These are phyloP conservation scores for Stellera chamaejasme DNA, from an alignment of 345 rosid species.

Conservation along the genomic window DNA sequence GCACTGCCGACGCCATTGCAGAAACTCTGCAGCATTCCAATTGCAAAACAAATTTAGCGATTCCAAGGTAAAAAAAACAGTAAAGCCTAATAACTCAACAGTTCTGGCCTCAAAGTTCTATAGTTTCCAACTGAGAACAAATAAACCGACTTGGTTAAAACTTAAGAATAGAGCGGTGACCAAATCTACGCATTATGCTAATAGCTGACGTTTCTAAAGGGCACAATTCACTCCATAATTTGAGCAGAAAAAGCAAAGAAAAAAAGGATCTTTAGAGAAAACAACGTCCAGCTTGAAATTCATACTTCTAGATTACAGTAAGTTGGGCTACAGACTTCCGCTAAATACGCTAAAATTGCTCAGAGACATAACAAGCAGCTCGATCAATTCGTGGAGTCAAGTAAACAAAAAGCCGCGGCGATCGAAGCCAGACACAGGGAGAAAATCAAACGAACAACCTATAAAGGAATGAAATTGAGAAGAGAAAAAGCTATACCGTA, in stretches of 20 bases:
- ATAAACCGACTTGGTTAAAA: too few relatives aligned
- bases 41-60: constrained; percentile 2
- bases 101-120: neutral
- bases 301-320: too few relatives aligned
- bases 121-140: too few relatives aligned
- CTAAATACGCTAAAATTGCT: neutral
- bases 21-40: constrained; percentile 13
- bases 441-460: neutral
- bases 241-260: too few relatives aligned
- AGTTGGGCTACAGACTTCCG: too few relatives aligned
- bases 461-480: neutral
- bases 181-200: too few relatives aligned
- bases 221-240: too few relatives aligned
- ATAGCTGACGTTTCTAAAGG: too few relatives aligned
- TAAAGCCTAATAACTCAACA: neutral
- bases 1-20: constrained; percentile 42
- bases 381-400: neutral
- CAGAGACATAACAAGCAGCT: too few relatives aligned
- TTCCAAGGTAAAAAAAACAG: neutral
- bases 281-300: too few relatives aligned
- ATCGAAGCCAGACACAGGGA: neutral
- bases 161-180: too few relatives aligned
- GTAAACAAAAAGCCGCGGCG: neutral
- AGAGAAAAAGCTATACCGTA: neutral
- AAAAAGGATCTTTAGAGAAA: too few relatives aligned